Conservation (phyloP, 495 filamentous ascomycete genomes). For the Gamarada debralockiae region DNA sequence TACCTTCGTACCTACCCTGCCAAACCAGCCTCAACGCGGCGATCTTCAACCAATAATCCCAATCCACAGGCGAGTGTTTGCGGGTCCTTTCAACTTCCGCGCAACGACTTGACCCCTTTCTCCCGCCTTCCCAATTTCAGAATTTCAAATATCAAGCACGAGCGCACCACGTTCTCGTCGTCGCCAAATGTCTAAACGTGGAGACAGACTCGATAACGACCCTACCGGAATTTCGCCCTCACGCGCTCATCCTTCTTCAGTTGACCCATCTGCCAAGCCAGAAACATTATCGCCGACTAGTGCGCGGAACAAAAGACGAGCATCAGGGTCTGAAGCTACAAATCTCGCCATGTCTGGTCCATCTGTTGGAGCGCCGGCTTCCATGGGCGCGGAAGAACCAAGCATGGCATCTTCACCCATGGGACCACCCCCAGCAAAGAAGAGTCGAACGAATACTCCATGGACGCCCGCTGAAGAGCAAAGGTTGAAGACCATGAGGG, state of each 20-base stretch:
- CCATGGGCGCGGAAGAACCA: constrained; percentile 11
- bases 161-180: not conserved
- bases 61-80: constrained; percentile 15
- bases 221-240: constrained; percentile 11
- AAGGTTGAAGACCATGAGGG: constrained; percentile 86
- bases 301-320: constrained; percentile 22
- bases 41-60: constrained; percentile 9
- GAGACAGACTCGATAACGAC: constrained; percentile 18
- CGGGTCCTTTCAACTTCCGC: not conserved
- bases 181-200: constrained; percentile 25
- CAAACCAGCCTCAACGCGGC: constrained; percentile 21
- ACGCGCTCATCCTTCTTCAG: constrained; percentile 9
- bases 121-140: constrained; percentile 14
- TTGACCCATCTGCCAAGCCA: constrained; percentile 16
- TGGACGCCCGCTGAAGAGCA: constrained; percentile 97
- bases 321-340: constrained; percentile 8
- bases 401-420: constrained; percentile 19
- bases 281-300: constrained; percentile 12
- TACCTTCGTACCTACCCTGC: too few relatives aligned
- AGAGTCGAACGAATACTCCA: constrained; percentile 93
- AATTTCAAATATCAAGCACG: not conserved
- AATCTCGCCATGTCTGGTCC: constrained; percentile 3
- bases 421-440: constrained; percentile 59
- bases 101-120: constrained; percentile 13
- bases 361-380: not conserved